Conservation (phyloP, 2,329 filamentous ascomycete species). For the Trichoderma sp. region DNA sequence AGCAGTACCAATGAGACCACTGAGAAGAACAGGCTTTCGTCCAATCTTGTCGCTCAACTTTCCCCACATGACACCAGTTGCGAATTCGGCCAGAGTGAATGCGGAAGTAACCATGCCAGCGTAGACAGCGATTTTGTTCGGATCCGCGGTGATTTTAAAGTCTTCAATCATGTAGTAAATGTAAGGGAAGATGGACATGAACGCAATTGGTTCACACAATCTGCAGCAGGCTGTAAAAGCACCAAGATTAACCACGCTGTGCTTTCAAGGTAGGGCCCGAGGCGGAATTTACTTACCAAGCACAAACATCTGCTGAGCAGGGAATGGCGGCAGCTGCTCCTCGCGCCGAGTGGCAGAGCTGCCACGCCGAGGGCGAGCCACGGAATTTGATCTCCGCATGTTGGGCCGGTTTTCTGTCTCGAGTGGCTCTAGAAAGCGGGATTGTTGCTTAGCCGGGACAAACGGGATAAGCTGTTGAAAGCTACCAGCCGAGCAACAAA, state of each 20-base stretch:
- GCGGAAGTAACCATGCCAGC: slow-evolving; percentile 95
- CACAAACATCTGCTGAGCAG: slow-evolving; percentile 55
- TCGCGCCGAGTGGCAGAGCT: slow-evolving; percentile 33
- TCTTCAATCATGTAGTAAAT: slow-evolving; percentile 97
- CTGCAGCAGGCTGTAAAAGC: slow-evolving; percentile 74
- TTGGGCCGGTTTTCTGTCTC: slow-evolving; percentile 1
- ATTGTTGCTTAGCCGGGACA: slow-evolving; percentile 5
- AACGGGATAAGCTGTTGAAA: slow-evolving; percentile 9
- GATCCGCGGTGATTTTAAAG: slow-evolving; percentile 80
- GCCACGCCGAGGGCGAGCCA: slow-evolving; percentile 34
- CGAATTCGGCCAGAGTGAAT: slow-evolving; percentile 95
- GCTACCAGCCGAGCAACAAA: slow-evolving; percentile 25
- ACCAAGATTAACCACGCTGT: neutral
- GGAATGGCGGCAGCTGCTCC: slow-evolving; percentile 42
- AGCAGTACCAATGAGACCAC: slow-evolving; percentile 87
- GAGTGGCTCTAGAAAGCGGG: neutral
- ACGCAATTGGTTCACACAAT: slow-evolving; percentile 97
- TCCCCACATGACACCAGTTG: slow-evolving; percentile 91
- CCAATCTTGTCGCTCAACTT: slow-evolving; percentile 88
- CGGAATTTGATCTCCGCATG: slow-evolving; percentile 39
- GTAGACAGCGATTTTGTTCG: slow-evolving; percentile 84
- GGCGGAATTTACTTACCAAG: slow-evolving; percentile 47
- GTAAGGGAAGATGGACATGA: slow-evolving; percentile 99
- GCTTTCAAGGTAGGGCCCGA: neutral
- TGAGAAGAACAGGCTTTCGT: slow-evolving; percentile 87